Evolutionary conservation across 805 yeast species (phyloP), one percentile per base, ranked within the genome.

Genomic region (Saccharomycopsis selenospora): DNA sequence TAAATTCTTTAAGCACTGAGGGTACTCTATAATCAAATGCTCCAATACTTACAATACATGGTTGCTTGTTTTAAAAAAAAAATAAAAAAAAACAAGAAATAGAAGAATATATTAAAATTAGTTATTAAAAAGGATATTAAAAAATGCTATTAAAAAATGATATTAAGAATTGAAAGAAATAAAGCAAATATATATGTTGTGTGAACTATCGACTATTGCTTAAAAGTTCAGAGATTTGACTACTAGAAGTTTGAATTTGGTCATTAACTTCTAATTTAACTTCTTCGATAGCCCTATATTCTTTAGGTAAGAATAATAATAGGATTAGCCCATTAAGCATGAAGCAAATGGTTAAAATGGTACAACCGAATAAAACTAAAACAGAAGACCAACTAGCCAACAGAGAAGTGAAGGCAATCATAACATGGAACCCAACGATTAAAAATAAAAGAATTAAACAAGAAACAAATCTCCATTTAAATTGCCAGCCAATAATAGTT

Each of bases 281-380:
- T 65, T 91, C 98, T 22, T 66, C 67, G 43, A 93, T 64, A 0
- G 90, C 91, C 42, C 98, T 69, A 45, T 69, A 62, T 61, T 93
- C 99, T n/a, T 78, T 72, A 28, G 88, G 70, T 0, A 95, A 95
- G 60, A 90, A 91, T 26, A 88, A 59, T 49, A 72, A 75, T 36
- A 91, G 90, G 41, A 93, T 84, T 48, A 86, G 59, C 0, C 95
- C 95, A 60, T 88, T 81, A 1, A 84, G 61, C 0, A 76, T 66
- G 0, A 96, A 97, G 0, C 90, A 72, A 2, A 79, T 71, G 0
- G 80, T 72, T 2, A 88, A 61, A 0, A 79, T 55, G 0, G 77
- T 68, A 1, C 85, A 73, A 3, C 72, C 70, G 1, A 86, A 53
- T 14, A 79, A 70, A 62, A 88, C 73, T 4, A 88, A 60, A n/a